Conservation (phyloP, 2,329 filamentous ascomycete genomes). For the Aspergillus japonicus region DNA sequence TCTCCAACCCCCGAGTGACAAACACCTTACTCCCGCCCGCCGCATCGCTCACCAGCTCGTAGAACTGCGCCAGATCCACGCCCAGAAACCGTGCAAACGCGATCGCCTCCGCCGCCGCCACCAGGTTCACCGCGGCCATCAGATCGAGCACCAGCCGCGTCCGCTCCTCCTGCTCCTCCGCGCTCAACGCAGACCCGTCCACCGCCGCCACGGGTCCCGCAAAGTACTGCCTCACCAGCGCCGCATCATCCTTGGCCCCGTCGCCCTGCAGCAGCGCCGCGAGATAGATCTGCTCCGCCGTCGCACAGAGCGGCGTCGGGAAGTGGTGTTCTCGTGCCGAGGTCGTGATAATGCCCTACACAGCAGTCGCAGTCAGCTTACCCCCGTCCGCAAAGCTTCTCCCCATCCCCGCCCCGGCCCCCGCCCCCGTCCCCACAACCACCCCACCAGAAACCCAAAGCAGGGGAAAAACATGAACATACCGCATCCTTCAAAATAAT, state of each 20-base stretch:
- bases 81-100: slow-evolving; percentile 48
- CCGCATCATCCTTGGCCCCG: slow-evolving; percentile 55
- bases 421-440: no score
- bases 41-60: slow-evolving; percentile 48
- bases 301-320: slow-evolving; percentile 59
- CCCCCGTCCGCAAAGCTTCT: no score
- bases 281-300: slow-evolving; percentile 66
- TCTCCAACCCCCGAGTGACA: slow-evolving; percentile 38
- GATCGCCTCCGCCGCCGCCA: slow-evolving; percentile 50
- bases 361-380: no score
- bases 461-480: slow-evolving; percentile 11
- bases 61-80: slow-evolving; percentile 38
- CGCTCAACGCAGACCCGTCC: slow-evolving; percentile 25
- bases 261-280: slow-evolving; percentile 59
- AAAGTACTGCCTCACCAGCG: slow-evolving; percentile 56
- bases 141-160: slow-evolving; percentile 45
- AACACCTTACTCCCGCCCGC: slow-evolving; percentile 50
- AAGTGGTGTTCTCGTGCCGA: slow-evolving; percentile 60
- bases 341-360: slow-evolving; percentile 63
- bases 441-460: neutral
- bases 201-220: slow-evolving; percentile 43
- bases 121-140: slow-evolving; percentile 50
- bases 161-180: slow-evolving; percentile 33
- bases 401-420: no score
- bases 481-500: slow-evolving; percentile 61